Conservation (phyloP, 2,329 filamentous ascomycete species). For the Neopestalotiopsis sp. region DNA sequence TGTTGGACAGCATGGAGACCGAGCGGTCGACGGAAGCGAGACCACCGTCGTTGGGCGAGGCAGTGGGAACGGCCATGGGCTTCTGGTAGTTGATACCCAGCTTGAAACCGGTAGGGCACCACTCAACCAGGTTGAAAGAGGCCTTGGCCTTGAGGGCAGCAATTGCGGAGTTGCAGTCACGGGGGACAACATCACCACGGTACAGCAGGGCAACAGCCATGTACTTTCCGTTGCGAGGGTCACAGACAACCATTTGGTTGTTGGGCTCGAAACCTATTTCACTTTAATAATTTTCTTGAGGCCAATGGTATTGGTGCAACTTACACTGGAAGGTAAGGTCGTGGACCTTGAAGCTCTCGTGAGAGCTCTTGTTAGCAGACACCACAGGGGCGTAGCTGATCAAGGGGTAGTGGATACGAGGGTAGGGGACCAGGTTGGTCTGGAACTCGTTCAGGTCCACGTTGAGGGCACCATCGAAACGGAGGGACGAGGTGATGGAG, state of each 20-base stretch:
- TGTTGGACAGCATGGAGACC: constrained; percentile 77
- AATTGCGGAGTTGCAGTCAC: constrained; percentile 71
- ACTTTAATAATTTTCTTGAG: constrained; percentile 20
- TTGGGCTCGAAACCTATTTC: constrained; percentile 72
- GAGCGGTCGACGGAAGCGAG: constrained; percentile 66
- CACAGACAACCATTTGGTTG: constrained; percentile 80
- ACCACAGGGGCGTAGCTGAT: constrained; percentile 76
- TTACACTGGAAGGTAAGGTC: constrained; percentile 78
- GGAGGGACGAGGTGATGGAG: constrained; percentile 75
- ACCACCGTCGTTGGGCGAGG: constrained; percentile 58
- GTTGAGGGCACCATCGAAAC: constrained; percentile 75
- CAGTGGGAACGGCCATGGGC: constrained; percentile 61
- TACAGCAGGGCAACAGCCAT: constrained; percentile 77
- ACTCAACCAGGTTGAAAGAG: constrained; percentile 76
- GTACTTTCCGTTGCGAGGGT: constrained; percentile 77
- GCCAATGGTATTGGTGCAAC: constrained; percentile 29
- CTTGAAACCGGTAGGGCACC: constrained; percentile 79
- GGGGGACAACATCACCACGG: constrained; percentile 73
- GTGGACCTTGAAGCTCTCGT: constrained; percentile 86
- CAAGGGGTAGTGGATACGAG: constrained; percentile 75
- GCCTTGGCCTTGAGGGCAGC: constrained; percentile 72
- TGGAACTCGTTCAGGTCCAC: constrained; percentile 80
- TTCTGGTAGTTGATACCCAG: constrained; percentile 78
- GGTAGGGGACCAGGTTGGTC: constrained; percentile 76
- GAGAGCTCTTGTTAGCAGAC: constrained; percentile 75